Percentiles rank a stretch among this genome's conserved stretches.
These are phyloP conservation scores for Alternaria hordeiaustralica DNA, from an alignment of 2,329 filamentous ascomycete species.

Conservation along the genomic window DNA sequence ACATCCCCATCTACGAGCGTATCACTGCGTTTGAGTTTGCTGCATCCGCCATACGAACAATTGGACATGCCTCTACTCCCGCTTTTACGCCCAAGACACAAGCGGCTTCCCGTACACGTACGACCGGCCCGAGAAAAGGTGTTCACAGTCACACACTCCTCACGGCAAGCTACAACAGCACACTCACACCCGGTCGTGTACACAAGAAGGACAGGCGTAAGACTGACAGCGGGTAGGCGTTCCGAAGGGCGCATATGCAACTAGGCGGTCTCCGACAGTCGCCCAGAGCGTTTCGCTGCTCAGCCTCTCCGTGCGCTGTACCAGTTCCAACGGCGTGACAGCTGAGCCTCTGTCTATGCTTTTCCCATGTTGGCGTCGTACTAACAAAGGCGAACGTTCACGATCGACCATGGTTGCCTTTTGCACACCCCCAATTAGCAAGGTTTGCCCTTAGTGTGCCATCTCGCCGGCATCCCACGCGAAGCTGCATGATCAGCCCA, in stretches of 20 bases:
- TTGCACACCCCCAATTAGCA: not conserved
- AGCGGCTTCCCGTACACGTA: constrained; percentile 15
- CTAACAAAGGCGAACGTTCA: not conserved
- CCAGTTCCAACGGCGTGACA: constrained; percentile 3
- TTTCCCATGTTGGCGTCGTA: not conserved
- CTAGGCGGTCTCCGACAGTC: not conserved
- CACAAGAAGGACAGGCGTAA: constrained; percentile 8
- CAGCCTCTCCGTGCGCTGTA: constrained; percentile 1
- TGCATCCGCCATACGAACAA: constrained; percentile 14
- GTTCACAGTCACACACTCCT: constrained; percentile 1
- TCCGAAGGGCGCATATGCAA: constrained; percentile 14
- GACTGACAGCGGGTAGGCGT: constrained; percentile 22
- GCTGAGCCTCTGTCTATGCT: constrained; percentile 1
- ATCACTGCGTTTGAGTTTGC: constrained; percentile 18
- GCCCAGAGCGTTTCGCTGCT: constrained; percentile 1
- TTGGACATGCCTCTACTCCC: not conserved
- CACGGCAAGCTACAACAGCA: constrained; percentile 4
- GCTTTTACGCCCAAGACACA: constrained; percentile 3
- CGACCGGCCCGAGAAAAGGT: constrained; percentile 10
- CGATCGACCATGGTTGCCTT: not conserved
- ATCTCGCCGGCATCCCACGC: constrained; percentile 1
- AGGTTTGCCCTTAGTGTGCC: not conserved
- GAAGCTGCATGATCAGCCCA: constrained; percentile 7
- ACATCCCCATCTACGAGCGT: constrained; percentile 1
- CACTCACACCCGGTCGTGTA: constrained; percentile 1